Evolutionary conservation across 2,329 filamentous ascomycete genomes (phyloP).

Genomic region (Chaetomiaceae sp.): DNA sequence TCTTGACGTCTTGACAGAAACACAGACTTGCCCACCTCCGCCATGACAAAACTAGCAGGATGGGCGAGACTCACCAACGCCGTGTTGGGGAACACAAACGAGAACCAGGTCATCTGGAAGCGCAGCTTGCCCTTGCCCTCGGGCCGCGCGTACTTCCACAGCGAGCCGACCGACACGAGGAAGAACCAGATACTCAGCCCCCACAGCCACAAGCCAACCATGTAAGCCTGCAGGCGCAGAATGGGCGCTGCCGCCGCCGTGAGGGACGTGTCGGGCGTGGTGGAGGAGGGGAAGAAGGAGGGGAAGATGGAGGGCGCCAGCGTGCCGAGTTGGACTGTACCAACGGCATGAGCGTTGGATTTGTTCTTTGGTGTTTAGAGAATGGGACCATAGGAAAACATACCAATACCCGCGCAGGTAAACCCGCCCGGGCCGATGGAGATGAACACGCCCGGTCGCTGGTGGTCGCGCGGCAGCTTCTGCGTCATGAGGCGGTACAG

Average conservation of each 20-base stretch:
- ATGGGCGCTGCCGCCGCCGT: conserved; percentile 32
- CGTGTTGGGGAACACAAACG: conserved; percentile 76
- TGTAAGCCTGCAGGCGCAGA: conserved; percentile 46
- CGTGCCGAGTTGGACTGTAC: conserved; percentile 39
- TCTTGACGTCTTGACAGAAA: too few relatives aligned
- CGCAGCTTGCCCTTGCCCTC: conserved; percentile 50
- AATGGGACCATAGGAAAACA: background rate
- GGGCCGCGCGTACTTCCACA: conserved; percentile 58
- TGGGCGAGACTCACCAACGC: conserved; percentile 49
- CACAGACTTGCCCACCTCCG: too few relatives aligned
- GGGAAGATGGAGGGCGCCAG: conserved; percentile 40
- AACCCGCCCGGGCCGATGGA: conserved; percentile 69
- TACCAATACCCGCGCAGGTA: conserved; percentile 42
- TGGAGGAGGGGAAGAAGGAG: fast-evolving
- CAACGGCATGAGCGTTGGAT: too few relatives aligned
- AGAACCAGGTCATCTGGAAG: conserved; percentile 83
- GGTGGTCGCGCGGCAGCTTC: conserved; percentile 68
- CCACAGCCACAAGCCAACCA: conserved; percentile 74
- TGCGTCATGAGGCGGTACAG: conserved; percentile 85
- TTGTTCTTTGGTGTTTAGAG: too few relatives aligned
- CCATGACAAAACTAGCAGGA: too few relatives aligned
- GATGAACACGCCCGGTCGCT: conserved; percentile 80
- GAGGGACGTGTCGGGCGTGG: background rate
- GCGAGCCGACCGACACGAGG: conserved; percentile 67
- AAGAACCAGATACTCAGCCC: conserved; percentile 78